Percentiles rank a stretch among this genome's conserved stretches.
Conservation (phyloP, 1,284 basidiomycete genomes). For the Athelia sp. region DNA sequence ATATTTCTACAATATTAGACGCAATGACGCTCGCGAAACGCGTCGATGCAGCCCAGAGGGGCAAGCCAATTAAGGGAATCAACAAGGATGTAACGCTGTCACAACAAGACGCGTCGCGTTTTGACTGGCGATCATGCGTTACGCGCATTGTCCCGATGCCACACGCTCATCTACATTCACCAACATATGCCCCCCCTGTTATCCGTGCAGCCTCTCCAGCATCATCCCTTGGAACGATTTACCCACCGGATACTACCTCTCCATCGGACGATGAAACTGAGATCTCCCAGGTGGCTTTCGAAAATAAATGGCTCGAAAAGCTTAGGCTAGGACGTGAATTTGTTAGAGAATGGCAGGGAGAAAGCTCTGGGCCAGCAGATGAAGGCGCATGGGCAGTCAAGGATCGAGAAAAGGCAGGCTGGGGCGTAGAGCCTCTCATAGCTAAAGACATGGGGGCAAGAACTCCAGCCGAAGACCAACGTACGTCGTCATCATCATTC, state of each 20-base stretch:
- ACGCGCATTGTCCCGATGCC: neutral
- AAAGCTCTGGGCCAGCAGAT: neutral
- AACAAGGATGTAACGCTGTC: too few relatives aligned
- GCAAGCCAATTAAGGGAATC: neutral
- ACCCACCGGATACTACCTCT: constrained; percentile 56
- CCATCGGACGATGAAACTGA: constrained; percentile 47
- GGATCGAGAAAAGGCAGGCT: constrained; percentile 39
- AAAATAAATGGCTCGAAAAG: constrained; percentile 43
- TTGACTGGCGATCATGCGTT: neutral
- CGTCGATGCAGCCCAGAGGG: too few relatives aligned
- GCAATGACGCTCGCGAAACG: neutral
- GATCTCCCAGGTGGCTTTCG: constrained; percentile 44
- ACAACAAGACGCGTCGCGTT: neutral
- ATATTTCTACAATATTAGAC: neutral
- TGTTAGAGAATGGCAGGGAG: neutral
- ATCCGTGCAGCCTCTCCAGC: constrained; percentile 65
- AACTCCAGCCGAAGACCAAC: constrained; percentile 33
- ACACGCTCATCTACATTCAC: neutral
- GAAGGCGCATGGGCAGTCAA: constrained; percentile 24
- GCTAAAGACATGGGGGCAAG: constrained; percentile 16
- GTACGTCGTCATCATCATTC: constrained; percentile 26
- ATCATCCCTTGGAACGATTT: constrained; percentile 65
- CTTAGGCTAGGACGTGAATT: constrained; percentile 23
- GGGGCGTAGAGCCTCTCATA: constrained; percentile 35
- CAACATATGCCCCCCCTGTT: constrained; percentile 61